A percentile compares a stretch with the other conserved stretches of the same genome.
These are phyloP conservation scores for Colletotrichum chrysophilum DNA, from an alignment of 2,329 filamentous ascomycete species.

Conservation along the genomic window DNA sequence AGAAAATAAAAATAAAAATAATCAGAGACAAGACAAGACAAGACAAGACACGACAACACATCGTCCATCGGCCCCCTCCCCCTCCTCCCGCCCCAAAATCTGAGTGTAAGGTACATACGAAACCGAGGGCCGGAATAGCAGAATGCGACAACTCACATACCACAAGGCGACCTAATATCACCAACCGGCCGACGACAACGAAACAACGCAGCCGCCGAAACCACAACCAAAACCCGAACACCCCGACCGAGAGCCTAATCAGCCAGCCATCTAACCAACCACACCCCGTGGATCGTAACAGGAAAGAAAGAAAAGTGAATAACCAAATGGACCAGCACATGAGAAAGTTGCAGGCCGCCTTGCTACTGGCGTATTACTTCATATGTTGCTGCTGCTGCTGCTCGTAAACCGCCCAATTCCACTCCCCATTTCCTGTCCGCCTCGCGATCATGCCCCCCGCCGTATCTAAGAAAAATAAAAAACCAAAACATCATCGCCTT, in stretches of 20 bases:
- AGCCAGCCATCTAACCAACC: not conserved
- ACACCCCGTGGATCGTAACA: not conserved
- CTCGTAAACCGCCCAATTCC: not conserved
- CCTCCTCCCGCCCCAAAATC: not conserved
- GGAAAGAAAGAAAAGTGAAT: not conserved
- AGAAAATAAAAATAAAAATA: not conserved
- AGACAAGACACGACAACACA: not conserved
- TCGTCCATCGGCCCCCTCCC: not conserved
- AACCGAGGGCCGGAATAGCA: not conserved
- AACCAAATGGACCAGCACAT: not conserved
- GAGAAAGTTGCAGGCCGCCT: not conserved
- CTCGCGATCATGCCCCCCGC: not conserved
- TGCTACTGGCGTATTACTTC: not conserved
- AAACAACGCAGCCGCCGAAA: not conserved
- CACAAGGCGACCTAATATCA: not conserved
- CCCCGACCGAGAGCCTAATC: not conserved
- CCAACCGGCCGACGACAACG: not conserved
- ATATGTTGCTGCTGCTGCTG: not conserved
- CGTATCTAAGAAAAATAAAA: not conserved
- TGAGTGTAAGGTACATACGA: not conserved
- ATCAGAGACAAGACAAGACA: not conserved
- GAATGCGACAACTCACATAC: conserved; percentile 12
- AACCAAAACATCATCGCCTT: not conserved
- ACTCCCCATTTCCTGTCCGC: not conserved
- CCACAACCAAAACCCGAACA: not conserved